Evolutionary conservation across 192 early-diverging fungal species (phyloP), one percentile per base, ranked within the genome.

Genomic region (Linnemannia exigua): DNA sequence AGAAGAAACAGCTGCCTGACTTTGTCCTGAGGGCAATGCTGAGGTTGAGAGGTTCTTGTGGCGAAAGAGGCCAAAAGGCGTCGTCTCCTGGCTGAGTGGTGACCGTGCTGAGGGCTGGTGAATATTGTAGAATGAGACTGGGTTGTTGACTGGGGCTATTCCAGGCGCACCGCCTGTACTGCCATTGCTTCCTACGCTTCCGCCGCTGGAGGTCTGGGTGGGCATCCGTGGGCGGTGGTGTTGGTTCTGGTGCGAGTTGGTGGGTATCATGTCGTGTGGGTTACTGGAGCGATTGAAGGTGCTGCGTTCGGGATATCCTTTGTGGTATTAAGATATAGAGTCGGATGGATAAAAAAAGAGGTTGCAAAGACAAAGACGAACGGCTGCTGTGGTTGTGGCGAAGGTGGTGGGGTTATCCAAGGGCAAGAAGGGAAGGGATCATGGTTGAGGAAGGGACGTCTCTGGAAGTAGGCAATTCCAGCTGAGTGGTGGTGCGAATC

Each of bases 1-100:
- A 19, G 81, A 84, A 7, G 81, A 77, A 31, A 31, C 37, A 1
- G 76, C 46, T 35, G 76, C 25, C 16, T 76, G 68, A 35, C 67
- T 79, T 25, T 72, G 78, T 0, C 35, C 31, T 3, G 77, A 74
- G 3, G 84, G 84, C 16, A 86, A 31, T 70, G 84, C 84, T 44
- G 84, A 80, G 0, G 84, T 86, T 3, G 84, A 86, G 25, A 86
- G 79, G 51, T 86, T 86, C 48, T 86, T 86, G 70, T 86, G 84
- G 17, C 79, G 77, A 75, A 86, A 86, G 70, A 86, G 77, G 47
- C 84, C 84, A 69, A 86, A 86, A 16, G 84, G 84, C 5, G 84
- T 86, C 19, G 84, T 80, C 47, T 86, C 84, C 66, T 86, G 84
- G 33, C 84, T 86, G 44, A 86, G 78, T 0, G 84, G 84, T 41